Evolutionary conservation across 371 early-diverging fungal genomes (phyloP), one percentile per base, ranked within the genome.

Genomic region (Zopfochytrium polystomum): DNA sequence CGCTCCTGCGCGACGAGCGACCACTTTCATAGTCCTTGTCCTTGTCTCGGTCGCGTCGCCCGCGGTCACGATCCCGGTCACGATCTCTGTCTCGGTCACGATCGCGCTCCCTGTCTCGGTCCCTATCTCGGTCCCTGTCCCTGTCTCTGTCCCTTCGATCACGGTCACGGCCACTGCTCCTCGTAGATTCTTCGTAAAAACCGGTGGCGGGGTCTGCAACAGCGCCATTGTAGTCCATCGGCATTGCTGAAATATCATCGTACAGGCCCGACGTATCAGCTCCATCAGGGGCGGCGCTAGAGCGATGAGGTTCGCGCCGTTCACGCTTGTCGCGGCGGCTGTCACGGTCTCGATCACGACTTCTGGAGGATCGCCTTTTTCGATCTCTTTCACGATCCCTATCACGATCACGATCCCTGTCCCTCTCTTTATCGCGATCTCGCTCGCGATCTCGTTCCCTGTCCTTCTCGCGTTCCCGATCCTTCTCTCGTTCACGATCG

Each of bases 391-490:
- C 56, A 3, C 56, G 13, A 26, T 62, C 62, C 47, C 51, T 48
- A 35, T 42, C 51, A 15, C 63, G 26, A 20, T 33, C 45, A 31
- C 55, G 33, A 7, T 44, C 43, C 31, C 53, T 32, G 32, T 51
- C 50, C 34, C 56, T 18, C n/a, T 43, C 42, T 15, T 44, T 30
- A 56, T 63, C 63, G 18, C 52, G 47, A 51, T 63, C 57, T 33
- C 65, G 55, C 53, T 35, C 43, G 43, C 58, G 23, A 58, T 60
- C 67, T 22, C 53, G 55, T 15, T 60, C 63, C 3, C 56, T 34
- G 32, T 58, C 65, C 26, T 55, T 42, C 2, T 49, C 49, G 3
- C 53, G 34, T 44, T 53, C 49, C 30, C 50, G 25, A 45, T 53
- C 34, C 1, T 44, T 33, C 23, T 57, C 52, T 2, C 44, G 34